Base-by-base conservation (phyloP, 768 basidiomycete genomes). In the Wakefieldia striispora region DNA sequence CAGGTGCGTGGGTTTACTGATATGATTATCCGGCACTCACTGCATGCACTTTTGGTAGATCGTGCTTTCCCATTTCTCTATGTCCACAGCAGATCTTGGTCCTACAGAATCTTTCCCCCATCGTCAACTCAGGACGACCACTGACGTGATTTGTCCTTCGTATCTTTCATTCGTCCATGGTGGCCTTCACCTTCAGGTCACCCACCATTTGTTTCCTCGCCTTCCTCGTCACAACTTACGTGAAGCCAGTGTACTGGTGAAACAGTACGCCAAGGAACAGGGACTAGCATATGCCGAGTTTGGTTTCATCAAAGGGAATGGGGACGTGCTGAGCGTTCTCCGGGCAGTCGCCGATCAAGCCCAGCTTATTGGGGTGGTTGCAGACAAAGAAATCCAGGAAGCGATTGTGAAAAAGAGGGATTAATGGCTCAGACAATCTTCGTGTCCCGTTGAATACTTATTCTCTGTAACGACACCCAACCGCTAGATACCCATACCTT, bases 111-210 rank as follows among this genome's bases (percentile, higher is more conserved):
- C 92, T 0, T 98, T 97, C 74, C 81, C 88, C 4, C 86, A 91
- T 58, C 86, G 97, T 14, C 97, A 99, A 67, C 73, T 99, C 60
- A 88, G 97, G 41, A 99, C 97, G n/a, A 98, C 97, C 0, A 88
- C 91, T 39, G 97, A 99, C 67, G 92, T 99, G 36, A 81, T 90
- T 53, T 98, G 97, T 70, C 81, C 84, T 3, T 76, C 85, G 1
- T 81, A 82, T 27, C 77, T 97, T 58, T 89, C 80, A 44, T 97
- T 94, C 63, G 70, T 99, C 29, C 97, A 99, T 62, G 97, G 97
- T 11, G 97, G 97, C n/a, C 80, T 99, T 17, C 92, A 99, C 59
- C 82, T 98, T 12, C 97, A 99, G 69, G 91, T 97, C 37, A 93
- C 95, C 2, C 97, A 99, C 60, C 95, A 97, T 68, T 79, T 98